Evolutionary conservation across 2,329 filamentous ascomycete species (phyloP).

Genomic region (Helicocarpus griseus): DNA sequence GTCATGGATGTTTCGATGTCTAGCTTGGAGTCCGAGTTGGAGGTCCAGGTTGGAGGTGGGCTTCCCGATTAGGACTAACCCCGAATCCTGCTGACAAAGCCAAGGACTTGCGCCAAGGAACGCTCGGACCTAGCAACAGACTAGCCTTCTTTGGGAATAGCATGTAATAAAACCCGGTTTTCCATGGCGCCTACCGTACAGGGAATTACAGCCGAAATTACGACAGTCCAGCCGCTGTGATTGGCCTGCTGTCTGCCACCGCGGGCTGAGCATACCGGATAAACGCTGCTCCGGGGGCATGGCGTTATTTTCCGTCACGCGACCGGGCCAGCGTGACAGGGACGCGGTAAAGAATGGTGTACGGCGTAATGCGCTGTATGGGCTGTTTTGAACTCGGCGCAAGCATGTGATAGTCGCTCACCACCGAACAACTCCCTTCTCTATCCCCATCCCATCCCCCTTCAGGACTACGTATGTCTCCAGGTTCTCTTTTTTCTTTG

Average conservation of each 20-base stretch:
- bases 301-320: neutral
- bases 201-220: neutral
- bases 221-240: neutral
- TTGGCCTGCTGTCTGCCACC: neutral
- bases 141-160: neutral
- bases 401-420: neutral
- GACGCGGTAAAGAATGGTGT: too few relatives aligned
- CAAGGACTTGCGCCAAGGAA: neutral
- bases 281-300: neutral
- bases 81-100: neutral
- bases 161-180: neutral
- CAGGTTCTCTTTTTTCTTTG: neutral
- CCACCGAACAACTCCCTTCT: too few relatives aligned
- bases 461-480: too few relatives aligned
- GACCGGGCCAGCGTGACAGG: neutral
- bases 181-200: neutral
- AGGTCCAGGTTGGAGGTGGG: too few relatives aligned
- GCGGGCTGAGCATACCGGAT: neutral
- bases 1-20: too few relatives aligned
- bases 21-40: too few relatives aligned
- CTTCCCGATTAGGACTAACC: neutral
- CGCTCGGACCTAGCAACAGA: neutral
- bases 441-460: neutral
- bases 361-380: too few relatives aligned
- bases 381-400: neutral